These are phyloP conservation scores for Populus euphratica DNA, from an alignment of 345 rosid genomes.

Conservation along the genomic window DNA sequence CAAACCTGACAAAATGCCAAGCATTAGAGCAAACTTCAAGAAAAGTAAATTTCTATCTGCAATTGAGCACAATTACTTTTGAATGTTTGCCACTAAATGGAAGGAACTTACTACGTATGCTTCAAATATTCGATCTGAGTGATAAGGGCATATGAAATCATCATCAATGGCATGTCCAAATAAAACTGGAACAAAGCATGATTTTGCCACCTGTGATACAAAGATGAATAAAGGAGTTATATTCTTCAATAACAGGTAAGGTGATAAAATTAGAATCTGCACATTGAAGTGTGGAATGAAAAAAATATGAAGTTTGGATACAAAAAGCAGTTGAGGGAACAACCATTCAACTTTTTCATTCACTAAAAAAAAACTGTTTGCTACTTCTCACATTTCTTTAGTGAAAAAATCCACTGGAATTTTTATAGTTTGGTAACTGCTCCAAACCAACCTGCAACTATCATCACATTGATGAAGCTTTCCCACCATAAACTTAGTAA, in stretches of 20 bases:
- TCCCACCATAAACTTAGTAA: background rate
- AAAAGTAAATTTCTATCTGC: background rate
- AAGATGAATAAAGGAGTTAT: background rate
- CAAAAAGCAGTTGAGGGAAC: background rate
- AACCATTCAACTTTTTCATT: background rate
- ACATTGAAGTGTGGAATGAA: background rate
- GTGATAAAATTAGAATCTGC: background rate
- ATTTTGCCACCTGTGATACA: slow-evolving; percentile 62
- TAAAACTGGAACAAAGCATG: slow-evolving; percentile 82
- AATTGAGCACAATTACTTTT: background rate
- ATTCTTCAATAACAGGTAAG: slow-evolving; percentile 5
- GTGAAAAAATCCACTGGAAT: background rate
- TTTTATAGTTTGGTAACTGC: background rate
- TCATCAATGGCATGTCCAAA: slow-evolving; percentile 91
- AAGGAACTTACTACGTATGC: slow-evolving; percentile 59
- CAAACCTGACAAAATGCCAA: background rate
- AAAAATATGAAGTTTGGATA: background rate
- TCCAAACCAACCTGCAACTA: background rate
- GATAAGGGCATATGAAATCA: slow-evolving; percentile 90
- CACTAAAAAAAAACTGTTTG: background rate
- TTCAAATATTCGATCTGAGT: slow-evolving; percentile 76
- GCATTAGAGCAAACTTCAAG: background rate
- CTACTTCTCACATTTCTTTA: background rate
- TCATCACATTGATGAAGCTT: background rate
- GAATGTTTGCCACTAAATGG: slow-evolving; percentile 5